Evolutionary conservation across 2,329 filamentous ascomycete genomes (phyloP).

Genomic region (Colletotrichum orbiculare): DNA sequence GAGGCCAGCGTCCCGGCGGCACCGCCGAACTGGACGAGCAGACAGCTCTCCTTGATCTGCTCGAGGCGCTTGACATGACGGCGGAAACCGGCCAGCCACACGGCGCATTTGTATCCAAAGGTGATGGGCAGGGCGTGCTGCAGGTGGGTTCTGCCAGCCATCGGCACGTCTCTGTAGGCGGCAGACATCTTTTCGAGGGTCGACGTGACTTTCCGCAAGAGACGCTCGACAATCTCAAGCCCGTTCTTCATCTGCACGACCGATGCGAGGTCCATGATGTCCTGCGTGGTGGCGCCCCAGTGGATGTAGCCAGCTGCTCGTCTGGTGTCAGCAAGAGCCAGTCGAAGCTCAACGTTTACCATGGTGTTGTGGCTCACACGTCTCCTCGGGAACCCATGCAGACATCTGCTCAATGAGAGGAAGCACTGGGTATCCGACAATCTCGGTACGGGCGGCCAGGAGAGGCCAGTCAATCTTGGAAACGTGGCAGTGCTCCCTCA

Average conservation of each 20-base stretch:
- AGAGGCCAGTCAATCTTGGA: conserved; percentile 39
- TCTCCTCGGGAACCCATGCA: conserved; percentile 46
- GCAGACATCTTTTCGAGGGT: conserved; percentile 54
- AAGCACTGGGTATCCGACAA: conserved; percentile 65
- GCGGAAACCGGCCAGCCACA: conserved; percentile 62
- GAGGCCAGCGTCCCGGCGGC: conserved; percentile 67
- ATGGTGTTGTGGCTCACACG: conserved; percentile 38
- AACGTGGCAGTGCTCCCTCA: conserved; percentile 48
- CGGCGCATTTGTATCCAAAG: conserved; percentile 68
- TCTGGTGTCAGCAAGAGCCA: neutral
- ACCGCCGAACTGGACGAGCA: conserved; percentile 67
- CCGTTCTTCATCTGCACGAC: conserved; percentile 64
- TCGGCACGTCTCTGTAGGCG: conserved; percentile 62
- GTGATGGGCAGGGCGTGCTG: conserved; percentile 68
- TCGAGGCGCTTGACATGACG: conserved; percentile 59
- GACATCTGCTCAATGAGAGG: conserved; percentile 61
- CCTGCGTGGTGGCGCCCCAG: conserved; percentile 69
- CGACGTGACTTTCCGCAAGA: conserved; percentile 54
- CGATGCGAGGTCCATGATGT: conserved; percentile 67
- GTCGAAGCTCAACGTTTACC: too few species aligned
- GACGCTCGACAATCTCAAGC: conserved; percentile 57
- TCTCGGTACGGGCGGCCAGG: conserved; percentile 62
- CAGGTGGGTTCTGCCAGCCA: conserved; percentile 68
- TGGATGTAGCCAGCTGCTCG: conserved; percentile 56
- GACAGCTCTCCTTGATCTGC: conserved; percentile 55